Percentiles rank a stretch among this genome's conserved stretches.
Evolutionary conservation across 495 filamentous ascomycete species (phyloP).

Genomic region (Aspergillus incahuasiensis): DNA sequence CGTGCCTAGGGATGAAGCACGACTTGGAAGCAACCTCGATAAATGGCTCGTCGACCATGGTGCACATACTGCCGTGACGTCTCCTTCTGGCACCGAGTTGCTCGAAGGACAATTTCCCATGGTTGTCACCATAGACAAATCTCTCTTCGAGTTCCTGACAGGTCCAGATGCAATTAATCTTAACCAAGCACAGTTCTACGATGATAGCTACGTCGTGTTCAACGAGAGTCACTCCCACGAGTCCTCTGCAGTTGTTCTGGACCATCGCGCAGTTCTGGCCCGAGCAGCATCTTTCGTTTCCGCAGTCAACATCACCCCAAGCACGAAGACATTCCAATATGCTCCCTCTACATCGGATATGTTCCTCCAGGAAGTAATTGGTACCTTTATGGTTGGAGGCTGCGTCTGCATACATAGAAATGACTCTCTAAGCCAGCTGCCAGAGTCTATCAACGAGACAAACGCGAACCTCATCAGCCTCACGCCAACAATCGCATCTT

Average conservation of each 20-base stretch:
- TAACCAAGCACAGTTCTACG: constrained; percentile 17
- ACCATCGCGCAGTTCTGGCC: constrained; percentile 40
- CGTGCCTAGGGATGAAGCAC: constrained; percentile 30
- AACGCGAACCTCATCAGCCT: constrained; percentile 31
- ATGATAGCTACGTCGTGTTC: constrained; percentile 51
- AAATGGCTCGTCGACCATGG: constrained; percentile 35
- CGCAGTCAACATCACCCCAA: constrained; percentile 18
- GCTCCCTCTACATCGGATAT: constrained; percentile 43
- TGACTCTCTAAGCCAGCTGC: constrained; percentile 22
- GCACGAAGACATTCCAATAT: constrained; percentile 56
- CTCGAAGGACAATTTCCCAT: constrained; percentile 36
- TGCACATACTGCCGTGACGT: constrained; percentile 42
- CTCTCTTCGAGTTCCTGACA: constrained; percentile 36
- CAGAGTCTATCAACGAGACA: constrained; percentile 31
- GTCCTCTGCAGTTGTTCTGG: constrained; percentile 37
- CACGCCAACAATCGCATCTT: constrained; percentile 28
- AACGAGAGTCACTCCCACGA: constrained; percentile 43
- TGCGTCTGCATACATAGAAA: constrained; percentile 44
- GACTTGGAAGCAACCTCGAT: constrained; percentile 26
- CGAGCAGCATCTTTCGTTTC: constrained; percentile 28
- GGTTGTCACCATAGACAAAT: constrained; percentile 36
- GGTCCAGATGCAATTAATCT: constrained; percentile 7
- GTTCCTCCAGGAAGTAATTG: constrained; percentile 37
- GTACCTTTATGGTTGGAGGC: constrained; percentile 37
- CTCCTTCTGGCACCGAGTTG: constrained; percentile 31